Evolutionary conservation across 768 basidiomycete species (phyloP).

Genomic region (Macrolepiota fuliginosa): DNA sequence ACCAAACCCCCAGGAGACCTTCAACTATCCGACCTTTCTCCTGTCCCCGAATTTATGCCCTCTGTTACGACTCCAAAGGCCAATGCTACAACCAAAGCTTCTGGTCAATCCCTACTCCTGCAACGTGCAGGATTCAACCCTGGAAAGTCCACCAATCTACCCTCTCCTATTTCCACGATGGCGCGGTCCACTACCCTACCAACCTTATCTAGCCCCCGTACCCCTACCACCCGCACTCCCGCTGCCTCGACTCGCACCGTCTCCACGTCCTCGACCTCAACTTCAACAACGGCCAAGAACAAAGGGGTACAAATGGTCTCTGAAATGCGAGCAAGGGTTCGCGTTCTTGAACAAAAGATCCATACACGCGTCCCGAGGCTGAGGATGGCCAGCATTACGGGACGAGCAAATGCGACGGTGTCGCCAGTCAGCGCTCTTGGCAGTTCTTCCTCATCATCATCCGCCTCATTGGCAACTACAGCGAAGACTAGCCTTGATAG

Average conservation of each 20-base stretch:
- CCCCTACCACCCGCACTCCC: slow-evolving; percentile 38
- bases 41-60: slow-evolving; percentile 37
- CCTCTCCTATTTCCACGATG: slow-evolving; percentile 45
- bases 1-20: slow-evolving; percentile 61
- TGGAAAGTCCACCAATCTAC: slow-evolving; percentile 39
- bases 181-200: slow-evolving; percentile 59
- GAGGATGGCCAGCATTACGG: slow-evolving; percentile 76
- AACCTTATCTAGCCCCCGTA: slow-evolving; percentile 44
- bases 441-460: slow-evolving; percentile 35
- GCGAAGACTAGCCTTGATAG: slow-evolving; percentile 45
- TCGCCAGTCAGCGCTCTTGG: slow-evolving; percentile 25
- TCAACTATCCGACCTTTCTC: slow-evolving; percentile 54
- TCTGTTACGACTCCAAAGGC: slow-evolving; percentile 37
- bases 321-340: slow-evolving; percentile 85
- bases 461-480: slow-evolving; percentile 37
- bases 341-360: slow-evolving; percentile 80
- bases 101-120: slow-evolving; percentile 46
- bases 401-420: slow-evolving; percentile 30
- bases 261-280: slow-evolving; percentile 35
- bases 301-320: slow-evolving; percentile 91
- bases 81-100: slow-evolving; percentile 29
- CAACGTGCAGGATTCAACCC: slow-evolving; percentile 51
- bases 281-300: slow-evolving; percentile 59
- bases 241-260: slow-evolving; percentile 33
- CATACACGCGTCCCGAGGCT: slow-evolving; percentile 84